Evolutionary conservation across 192 early-diverging fungal genomes (phyloP).

Genomic region (Backusella sp.): DNA sequence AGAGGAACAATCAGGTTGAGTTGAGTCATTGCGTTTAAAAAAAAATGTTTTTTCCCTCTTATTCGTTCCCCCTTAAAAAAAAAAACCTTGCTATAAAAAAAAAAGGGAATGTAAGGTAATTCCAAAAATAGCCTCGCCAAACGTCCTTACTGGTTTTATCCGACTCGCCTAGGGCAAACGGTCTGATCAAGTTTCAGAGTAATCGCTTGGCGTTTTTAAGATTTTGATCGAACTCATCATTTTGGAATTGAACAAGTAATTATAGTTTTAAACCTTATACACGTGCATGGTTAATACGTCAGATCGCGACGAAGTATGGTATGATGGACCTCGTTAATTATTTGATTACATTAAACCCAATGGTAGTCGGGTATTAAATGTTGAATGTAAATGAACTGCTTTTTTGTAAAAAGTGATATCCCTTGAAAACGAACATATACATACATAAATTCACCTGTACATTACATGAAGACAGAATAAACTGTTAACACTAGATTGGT

Average conservation of each 20-base stretch:
- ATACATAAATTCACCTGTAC: background rate
- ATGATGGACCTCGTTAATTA: background rate
- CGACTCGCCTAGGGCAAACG: background rate
- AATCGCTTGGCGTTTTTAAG: constrained; percentile 1
- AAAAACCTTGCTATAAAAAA: constrained; percentile 3
- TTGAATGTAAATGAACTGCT: background rate
- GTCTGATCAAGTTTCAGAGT: background rate
- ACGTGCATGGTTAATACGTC: background rate
- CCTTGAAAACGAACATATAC: background rate
- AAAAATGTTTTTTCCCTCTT: constrained; percentile 1
- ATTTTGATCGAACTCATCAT: background rate
- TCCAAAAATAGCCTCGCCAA: constrained; percentile 9
- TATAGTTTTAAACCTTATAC: background rate
- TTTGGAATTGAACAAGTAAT: background rate
- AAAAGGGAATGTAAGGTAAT: background rate
- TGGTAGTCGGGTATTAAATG: background rate
- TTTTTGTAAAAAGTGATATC: background rate
- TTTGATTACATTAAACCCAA: background rate
- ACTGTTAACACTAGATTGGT: background rate
- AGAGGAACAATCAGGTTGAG: background rate
- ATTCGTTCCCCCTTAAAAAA: background rate
- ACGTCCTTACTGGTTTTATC: background rate
- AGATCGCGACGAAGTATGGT: background rate
- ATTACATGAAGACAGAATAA: background rate
- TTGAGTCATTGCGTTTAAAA: background rate